Percentiles rank a stretch among this genome's conserved stretches.
These are phyloP conservation scores for Neurospora discreta DNA, from an alignment of 495 filamentous ascomycete genomes.

Conservation along the genomic window DNA sequence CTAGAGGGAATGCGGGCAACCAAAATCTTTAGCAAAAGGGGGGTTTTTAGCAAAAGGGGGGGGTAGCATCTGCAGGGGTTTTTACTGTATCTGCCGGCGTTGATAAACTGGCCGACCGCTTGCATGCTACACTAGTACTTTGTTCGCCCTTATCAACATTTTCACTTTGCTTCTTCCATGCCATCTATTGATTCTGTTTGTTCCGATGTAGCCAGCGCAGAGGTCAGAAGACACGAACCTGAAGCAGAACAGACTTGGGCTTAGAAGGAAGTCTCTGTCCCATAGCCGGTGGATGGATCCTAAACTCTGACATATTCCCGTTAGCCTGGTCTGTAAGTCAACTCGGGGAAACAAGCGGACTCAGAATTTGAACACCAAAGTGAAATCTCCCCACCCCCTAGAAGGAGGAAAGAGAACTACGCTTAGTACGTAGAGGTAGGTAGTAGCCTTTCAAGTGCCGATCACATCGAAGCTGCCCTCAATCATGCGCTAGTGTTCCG, in stretches of 20 bases:
- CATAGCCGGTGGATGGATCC: background rate
- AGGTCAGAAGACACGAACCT: background rate
- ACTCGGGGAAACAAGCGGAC: no score
- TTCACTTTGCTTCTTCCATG: background rate
- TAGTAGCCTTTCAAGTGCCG: background rate
- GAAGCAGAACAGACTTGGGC: background rate
- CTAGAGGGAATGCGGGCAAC: no score
- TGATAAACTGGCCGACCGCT: background rate
- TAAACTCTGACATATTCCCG: background rate
- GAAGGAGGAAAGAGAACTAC: background rate
- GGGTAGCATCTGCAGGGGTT: no score
- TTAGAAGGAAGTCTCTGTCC: background rate
- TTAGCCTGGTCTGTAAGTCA: background rate
- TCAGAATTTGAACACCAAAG: background rate
- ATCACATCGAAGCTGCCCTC: background rate
- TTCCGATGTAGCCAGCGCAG: background rate
- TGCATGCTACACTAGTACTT: no score
- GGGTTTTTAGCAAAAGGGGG: no score
- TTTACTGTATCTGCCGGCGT: background rate
- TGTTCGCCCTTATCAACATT: background rate
- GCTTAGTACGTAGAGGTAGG: background rate
- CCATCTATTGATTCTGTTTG: background rate
- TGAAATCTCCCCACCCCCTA: no score
- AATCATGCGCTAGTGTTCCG: background rate
- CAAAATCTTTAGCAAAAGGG: no score